Evolutionary conservation across 495 filamentous ascomycete species (phyloP), one percentile per base, ranked within the genome.

Genomic region (Poronia punctata): DNA sequence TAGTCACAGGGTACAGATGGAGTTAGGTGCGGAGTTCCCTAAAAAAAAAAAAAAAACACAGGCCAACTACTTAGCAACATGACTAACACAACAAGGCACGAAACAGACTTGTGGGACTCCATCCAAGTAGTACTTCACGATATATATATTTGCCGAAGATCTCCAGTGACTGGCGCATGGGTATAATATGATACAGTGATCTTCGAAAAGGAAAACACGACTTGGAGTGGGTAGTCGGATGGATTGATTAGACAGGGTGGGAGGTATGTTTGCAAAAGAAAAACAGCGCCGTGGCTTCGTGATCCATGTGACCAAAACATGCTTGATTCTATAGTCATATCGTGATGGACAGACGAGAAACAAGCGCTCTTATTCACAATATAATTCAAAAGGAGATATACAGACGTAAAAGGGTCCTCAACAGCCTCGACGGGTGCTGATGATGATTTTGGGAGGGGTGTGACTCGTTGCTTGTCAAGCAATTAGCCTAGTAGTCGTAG

Each of bases 401-500:
- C 41, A 37, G 18, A 28, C 8, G 34, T n/a, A n/a, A n/a, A n/a
- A 32, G 15, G 31, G 14, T 26, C 16, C 21, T 24, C 39, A 5
- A 5, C 14, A 2, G 11, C 39, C 16, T n/a, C n/a, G n/a, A n/a
- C n/a, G n/a, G n/a, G 33, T 24, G 22, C 18, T 18, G 10, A 15
- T 37, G 19, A 12, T 37, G 5, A 21, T 27, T 38, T n/a, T n/a
- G n/a, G n/a, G n/a, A n/a, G n/a, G n/a, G n/a, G n/a, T n/a, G n/a
- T n/a, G n/a, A n/a, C n/a, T n/a, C n/a, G n/a, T n/a, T n/a, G n/a
- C n/a, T n/a, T n/a, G n/a, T n/a, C n/a, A n/a, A n/a, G n/a, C n/a
- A n/a, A n/a, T n/a, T n/a, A n/a, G 15, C 11, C 35, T 66, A 57
- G 47, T 58, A 56, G 35, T 67, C 60, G 45, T 68, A 64, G 9